Evolutionary conservation across 345 rosid species (phyloP).

Genomic region (Aquilaria malaccensis): DNA sequence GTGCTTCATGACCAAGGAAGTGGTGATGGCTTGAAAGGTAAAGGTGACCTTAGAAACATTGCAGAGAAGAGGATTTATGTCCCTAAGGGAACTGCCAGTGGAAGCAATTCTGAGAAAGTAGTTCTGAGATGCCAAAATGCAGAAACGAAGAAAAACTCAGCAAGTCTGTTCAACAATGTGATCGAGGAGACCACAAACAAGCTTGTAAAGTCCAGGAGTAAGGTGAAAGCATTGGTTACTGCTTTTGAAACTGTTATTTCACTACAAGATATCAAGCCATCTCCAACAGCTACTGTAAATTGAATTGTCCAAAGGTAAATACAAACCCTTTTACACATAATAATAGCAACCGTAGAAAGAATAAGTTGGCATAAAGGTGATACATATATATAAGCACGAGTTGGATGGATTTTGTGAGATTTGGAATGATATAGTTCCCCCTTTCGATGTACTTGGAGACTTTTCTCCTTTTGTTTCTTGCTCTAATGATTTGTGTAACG

Average conservation of each 20-base stretch:
- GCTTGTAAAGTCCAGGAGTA: conserved; percentile 54
- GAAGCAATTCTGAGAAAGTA: conserved; percentile 25
- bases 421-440: too few relatives aligned
- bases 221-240: conserved; percentile 85
- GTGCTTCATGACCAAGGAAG: conserved; percentile 22
- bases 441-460: too few relatives aligned
- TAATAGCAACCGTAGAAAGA: too few relatives aligned
- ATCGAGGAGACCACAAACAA: conserved; percentile 71
- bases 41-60: conserved; percentile 10
- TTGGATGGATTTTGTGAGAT: too few relatives aligned
- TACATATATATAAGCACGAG: too few relatives aligned
- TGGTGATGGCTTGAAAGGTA: conserved; percentile 17
- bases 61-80: conserved; percentile 16
- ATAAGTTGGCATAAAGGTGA: too few relatives aligned
- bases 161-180: conserved; percentile 54
- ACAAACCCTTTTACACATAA: neutral
- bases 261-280: conserved; percentile 47
- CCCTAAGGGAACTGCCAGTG: conserved; percentile 13
- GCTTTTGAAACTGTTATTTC: conserved; percentile 86
- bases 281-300: conserved; percentile 17
- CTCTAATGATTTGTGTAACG: too few relatives aligned
- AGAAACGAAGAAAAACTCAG: conserved; percentile 35
- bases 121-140: conserved; percentile 43
- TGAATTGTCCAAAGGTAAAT: neutral
- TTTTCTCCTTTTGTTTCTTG: too few relatives aligned